phyloP scores from a whole-genome alignment of 495 filamentous ascomycete genomes.

The Xanthoparmelia taractica region DNA sequence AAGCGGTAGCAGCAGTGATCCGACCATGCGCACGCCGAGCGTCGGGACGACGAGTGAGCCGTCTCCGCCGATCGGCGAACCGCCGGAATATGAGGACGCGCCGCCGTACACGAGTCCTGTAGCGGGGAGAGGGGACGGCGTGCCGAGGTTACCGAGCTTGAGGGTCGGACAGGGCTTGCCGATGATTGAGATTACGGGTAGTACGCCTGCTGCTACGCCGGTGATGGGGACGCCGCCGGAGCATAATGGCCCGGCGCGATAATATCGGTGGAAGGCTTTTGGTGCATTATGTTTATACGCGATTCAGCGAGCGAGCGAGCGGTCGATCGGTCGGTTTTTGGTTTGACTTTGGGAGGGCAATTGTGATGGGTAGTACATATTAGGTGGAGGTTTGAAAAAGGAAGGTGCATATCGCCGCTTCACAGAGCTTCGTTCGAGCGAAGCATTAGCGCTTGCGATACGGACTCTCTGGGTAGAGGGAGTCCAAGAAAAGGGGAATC shows the following conservation, averaged over 20 bases:
- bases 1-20: constrained; percentile 20
- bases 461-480: too few species aligned
- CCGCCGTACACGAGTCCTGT: constrained; percentile 23
- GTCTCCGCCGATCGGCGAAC: constrained; percentile 14
- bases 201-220: constrained; percentile 25
- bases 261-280: not conserved
- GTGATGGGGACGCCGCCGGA: constrained; percentile 11
- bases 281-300: not conserved
- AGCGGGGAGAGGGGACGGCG: constrained; percentile 12
- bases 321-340: not conserved
- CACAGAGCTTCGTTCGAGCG: not conserved
- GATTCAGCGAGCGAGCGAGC: constrained; percentile 20
- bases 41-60: constrained; percentile 12
- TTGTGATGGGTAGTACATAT: not conserved
- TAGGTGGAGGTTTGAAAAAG: not conserved
- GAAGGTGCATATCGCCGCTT: not conserved
- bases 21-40: constrained; percentile 18
- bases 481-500: too few species aligned
- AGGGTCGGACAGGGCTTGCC: constrained; percentile 18
- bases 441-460: not conserved
- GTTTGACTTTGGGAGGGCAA: not conserved
- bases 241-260: not conserved
- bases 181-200: constrained; percentile 23
- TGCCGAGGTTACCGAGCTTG: constrained; percentile 23
- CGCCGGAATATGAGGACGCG: constrained; percentile 21